Evolutionary conservation across 2,329 filamentous ascomycete species (phyloP).

Genomic region (Colletotrichum truncatum): DNA sequence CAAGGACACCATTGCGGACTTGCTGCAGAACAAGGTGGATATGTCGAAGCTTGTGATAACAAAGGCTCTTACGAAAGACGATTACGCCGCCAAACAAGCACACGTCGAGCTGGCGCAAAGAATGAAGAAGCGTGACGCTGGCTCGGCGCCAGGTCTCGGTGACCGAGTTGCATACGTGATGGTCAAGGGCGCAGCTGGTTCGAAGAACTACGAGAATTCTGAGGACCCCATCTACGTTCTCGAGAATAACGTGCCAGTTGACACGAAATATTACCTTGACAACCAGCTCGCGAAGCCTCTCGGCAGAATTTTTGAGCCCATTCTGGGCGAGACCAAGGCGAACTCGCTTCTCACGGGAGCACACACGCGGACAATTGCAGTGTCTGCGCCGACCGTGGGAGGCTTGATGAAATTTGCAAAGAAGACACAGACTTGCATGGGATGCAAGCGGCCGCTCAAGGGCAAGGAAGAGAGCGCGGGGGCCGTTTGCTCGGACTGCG

Average conservation of each 20-base stretch:
- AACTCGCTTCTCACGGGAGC: constrained; percentile 87
- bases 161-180: constrained; percentile 99
- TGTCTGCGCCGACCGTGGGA: constrained; percentile 89
- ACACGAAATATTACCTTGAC: constrained; percentile 98
- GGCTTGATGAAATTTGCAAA: constrained; percentile 99
- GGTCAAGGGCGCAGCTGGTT: constrained; percentile 86
- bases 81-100: constrained; percentile 92
- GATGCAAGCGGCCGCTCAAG: constrained; percentile 94
- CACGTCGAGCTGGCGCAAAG: constrained; percentile 95
- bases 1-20: constrained; percentile 92
- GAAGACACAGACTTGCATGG: constrained; percentile 98
- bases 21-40: constrained; percentile 97
- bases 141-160: constrained; percentile 90
- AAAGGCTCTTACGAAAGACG: constrained; percentile 90
- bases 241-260: constrained; percentile 97
- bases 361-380: constrained; percentile 93
- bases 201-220: constrained; percentile 96
- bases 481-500: constrained; percentile 89
- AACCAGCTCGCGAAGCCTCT: constrained; percentile 97
- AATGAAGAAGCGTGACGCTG: constrained; percentile 96
- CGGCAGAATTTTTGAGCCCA: constrained; percentile 95
- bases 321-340: constrained; percentile 92
- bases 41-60: constrained; percentile 99
- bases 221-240: constrained; percentile 98
- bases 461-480: constrained; percentile 82